Base-by-base conservation (phyloP, 163 green algal species). In the Coccomyxa subellipsoidea region DNA sequence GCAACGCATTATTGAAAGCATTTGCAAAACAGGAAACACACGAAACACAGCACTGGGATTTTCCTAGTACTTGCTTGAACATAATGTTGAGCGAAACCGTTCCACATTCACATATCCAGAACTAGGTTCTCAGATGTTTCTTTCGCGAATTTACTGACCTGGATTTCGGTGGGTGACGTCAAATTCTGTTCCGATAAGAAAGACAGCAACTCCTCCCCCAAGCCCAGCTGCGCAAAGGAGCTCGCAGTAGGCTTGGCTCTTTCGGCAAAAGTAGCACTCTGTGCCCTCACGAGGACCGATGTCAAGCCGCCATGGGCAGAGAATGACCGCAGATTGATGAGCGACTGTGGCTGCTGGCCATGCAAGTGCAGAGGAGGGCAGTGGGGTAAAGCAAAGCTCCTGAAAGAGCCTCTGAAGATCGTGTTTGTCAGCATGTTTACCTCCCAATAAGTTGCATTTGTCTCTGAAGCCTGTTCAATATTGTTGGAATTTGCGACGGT, bases 141-240 rank as follows among this genome's bases (percentile, higher is more conserved):
- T n/a, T n/a, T n/a, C n/a, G n/a, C n/a, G n/a, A n/a, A n/a, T n/a
- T 39, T 9, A 31, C 76, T 47, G 31, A 92, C 90, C 87, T 95
- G 91, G 15, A 95, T 92, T 38, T 94, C 90, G 15, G 92, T 94
- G 0, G 90, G 90, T 38, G 87, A 54, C 2, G 38, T 77, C 23
- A 95, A 86, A 9, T 80, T 79, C 59, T 90, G 75, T 34, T 85
- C 86, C 0, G 84, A 31, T 27, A 94, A 71, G 0, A 87, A 90
- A 9, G 80, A n/a, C 36, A 93, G 69, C 66, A 94, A 72, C 3
- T 84, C 73, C 4, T 72, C 25, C 0, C 78, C 79, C 15, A 95
- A 77, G 0, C 85, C 85, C 35, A 95, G 76, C 12, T 92, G 53
- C 29, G 80, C 79, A 82, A 96, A 94, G 25, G 25, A 36, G 38